Percentiles rank a stretch among this genome's conserved stretches.
phyloP scores from a whole-genome alignment of 2,329 filamentous ascomycete genomes.

The Thelonectria blattea region DNA sequence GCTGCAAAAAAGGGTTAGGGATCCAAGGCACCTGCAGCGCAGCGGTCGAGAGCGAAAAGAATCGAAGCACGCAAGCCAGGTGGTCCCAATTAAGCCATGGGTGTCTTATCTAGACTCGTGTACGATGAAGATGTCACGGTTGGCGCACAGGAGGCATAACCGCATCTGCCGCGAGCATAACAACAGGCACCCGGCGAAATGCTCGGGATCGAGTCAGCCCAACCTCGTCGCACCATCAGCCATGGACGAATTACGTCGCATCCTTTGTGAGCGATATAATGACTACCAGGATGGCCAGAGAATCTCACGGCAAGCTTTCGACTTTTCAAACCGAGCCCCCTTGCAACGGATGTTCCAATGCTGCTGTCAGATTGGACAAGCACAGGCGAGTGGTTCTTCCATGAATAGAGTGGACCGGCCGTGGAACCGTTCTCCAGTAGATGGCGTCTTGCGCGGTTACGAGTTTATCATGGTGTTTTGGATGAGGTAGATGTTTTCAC shows the following conservation, averaged over 20 bases:
- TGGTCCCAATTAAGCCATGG: not conserved
- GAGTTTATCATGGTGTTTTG: constrained; percentile 11
- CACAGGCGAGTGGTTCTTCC: constrained; percentile 16
- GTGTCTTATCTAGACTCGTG: not conserved
- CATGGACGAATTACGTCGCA: constrained; percentile 14
- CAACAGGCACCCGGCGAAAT: constrained; percentile 4
- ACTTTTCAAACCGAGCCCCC: constrained; percentile 15
- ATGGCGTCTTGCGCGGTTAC: constrained; percentile 26
- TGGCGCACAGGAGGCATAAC: not conserved
- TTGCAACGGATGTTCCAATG: constrained; percentile 17
- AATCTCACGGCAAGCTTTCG: constrained; percentile 4
- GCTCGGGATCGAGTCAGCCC: not conserved
- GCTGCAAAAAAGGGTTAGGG: constrained; percentile 22
- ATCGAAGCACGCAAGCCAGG: not conserved
- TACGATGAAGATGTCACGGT: not conserved
- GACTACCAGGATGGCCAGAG: constrained; percentile 5
- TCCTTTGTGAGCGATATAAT: constrained; percentile 25
- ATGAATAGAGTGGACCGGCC: constrained; percentile 26
- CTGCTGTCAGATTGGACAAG: constrained; percentile 27
- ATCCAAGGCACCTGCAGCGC: not conserved
- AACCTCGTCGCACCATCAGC: constrained; percentile 3
- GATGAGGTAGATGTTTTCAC: too few relatives aligned
- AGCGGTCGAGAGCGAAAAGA: too few relatives aligned
- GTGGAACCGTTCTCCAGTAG: constrained; percentile 22
- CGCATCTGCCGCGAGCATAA: not conserved